Base-by-base conservation (phyloP, 2,329 filamentous ascomycete genomes). In the Didymellaceae sp. region DNA sequence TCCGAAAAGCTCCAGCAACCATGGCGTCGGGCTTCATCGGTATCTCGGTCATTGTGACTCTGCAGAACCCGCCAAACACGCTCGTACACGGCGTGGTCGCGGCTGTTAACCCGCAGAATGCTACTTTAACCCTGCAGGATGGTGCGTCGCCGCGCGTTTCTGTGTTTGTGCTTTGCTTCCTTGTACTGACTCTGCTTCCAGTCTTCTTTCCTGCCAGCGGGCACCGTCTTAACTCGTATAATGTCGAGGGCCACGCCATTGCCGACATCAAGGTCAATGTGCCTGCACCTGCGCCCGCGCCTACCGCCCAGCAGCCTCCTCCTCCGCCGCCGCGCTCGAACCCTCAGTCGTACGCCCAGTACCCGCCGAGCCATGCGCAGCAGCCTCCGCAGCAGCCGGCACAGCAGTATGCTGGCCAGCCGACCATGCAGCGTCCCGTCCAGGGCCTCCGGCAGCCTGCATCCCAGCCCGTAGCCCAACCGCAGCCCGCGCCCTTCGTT, bases 1-100 rank as follows among this genome's bases (percentile, higher is more conserved):
- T 10, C 26, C 26, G n/a, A 16, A 38, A 21, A 20, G 25, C 26
- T 20, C 8, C 28, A 33, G 38, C 53, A 50, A 56, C 26, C 61
- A 89, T 89, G 86, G 85, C 67, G 39, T 79, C 80, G 52, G 80
- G 85, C 66, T 91, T 93, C 70, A 85, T 90, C 65, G 90, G 90
- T 55, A 82, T 90, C 71, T 85, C 87, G 53, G 90, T 94, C 75
- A 77, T 85, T 53, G 86, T 94, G 65, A 87, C 86, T 26, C 80
- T 94, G 57, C 83, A 81, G 63, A 79, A 84, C 51, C 87, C 88
- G 43, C 80, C 82, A 2, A 83, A 83, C 53, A 83, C 82, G 32
- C 78, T 83, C 62, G 76, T 93, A 40, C 84, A 85, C 54, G 90
- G 90, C 42, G 83, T 84, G 17, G 88, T 95, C 26, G 82, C 84